Base-by-base conservation (phyloP, 2,329 filamentous ascomycete genomes). In the Kalaharituber pfeilii region DNA sequence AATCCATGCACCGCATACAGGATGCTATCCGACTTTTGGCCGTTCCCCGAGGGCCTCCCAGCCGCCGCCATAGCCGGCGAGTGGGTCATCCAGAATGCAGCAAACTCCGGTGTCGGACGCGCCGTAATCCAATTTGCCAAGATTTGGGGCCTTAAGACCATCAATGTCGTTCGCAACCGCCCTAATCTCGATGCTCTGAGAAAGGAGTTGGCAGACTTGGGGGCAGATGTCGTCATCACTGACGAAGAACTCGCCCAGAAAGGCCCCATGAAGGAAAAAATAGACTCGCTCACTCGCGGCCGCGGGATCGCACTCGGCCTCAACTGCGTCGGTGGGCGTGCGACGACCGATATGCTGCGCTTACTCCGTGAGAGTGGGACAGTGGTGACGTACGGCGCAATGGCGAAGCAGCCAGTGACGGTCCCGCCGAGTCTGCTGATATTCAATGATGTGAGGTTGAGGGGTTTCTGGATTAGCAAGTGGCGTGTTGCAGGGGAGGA, bases 21-120 rank as follows among this genome's bases (percentile, higher is more conserved):
- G 53, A 93, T 98, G 81, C 75, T 98, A 56, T 79, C 80, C 54
- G 84, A 89, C 66, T 95, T 89, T 65, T 79, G 70, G 3, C 69
- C 52, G 3, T 69, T 81, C 65, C 66, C 75, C 53, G 77, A 79
- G n/a, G 42, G 42, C 18, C 13, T 47, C 18, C 2, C 18, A 47
- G 5, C 18, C 11, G n/a, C 42, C 20, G 7, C 33, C 20, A 39
- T 39, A 18, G 25, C 15, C 3, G 84, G 88, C 53, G 82, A 93
- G 54, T 98, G 89, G 88, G 86, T 95, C 66, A 80, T 98, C 49
- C 91, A 98, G 70, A 98, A 98, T 67, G 91, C 89, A 6, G 91
- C 89, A 36, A 98, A 98, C 69, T 86, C 81, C 42, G 91, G 87
- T 9, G 91, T 98, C 15, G 91, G 91, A 1, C 75, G 91, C 36